These are phyloP conservation scores for Testicularia cyperi DNA, from an alignment of 1,284 basidiomycete genomes.

Conservation along the genomic window DNA sequence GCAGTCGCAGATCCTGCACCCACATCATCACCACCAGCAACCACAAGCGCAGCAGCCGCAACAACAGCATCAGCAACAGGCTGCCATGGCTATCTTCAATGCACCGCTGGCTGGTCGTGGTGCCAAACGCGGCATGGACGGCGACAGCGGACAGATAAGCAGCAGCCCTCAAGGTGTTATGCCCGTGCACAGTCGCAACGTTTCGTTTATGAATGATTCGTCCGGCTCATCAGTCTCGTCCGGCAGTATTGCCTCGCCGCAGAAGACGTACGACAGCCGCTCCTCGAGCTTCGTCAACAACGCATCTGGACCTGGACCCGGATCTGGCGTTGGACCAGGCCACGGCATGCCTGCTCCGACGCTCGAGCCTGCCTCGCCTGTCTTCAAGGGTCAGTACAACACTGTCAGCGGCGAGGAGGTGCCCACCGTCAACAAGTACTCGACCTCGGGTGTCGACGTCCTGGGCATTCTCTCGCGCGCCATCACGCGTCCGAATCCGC, in stretches of 20 bases:
- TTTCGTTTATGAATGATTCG: conserved; percentile 31
- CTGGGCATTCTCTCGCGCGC: conserved; percentile 79
- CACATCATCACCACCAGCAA: neutral
- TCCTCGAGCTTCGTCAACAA: conserved; percentile 11
- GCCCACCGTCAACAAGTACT: conserved; percentile 66
- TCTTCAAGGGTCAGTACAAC: conserved; percentile 28
- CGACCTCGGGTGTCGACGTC: conserved; percentile 84
- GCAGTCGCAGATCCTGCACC: conserved; percentile 1
- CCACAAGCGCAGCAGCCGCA: neutral
- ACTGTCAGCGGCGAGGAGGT: conserved; percentile 24
- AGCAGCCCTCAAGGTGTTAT: conserved; percentile 7
- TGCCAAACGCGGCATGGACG: conserved; percentile 25
- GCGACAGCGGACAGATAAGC: conserved; percentile 14
- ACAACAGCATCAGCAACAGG: no score
- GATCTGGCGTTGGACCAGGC: no score
- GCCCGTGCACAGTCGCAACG: conserved; percentile 13
- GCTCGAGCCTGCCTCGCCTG: conserved; percentile 3
- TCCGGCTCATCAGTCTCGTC: conserved; percentile 28
- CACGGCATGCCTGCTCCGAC: no score
- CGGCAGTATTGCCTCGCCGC: conserved; percentile 13
- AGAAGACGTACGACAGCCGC: conserved; percentile 23
- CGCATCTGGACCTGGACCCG: no score
- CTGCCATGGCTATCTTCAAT: no score
- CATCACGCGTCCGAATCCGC: conserved; percentile 72
- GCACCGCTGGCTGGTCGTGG: conserved; percentile 17